These are phyloP conservation scores for Schizochytrium sp. DNA, from an alignment of 108 stramenopile genomes.

Conservation along the genomic window DNA sequence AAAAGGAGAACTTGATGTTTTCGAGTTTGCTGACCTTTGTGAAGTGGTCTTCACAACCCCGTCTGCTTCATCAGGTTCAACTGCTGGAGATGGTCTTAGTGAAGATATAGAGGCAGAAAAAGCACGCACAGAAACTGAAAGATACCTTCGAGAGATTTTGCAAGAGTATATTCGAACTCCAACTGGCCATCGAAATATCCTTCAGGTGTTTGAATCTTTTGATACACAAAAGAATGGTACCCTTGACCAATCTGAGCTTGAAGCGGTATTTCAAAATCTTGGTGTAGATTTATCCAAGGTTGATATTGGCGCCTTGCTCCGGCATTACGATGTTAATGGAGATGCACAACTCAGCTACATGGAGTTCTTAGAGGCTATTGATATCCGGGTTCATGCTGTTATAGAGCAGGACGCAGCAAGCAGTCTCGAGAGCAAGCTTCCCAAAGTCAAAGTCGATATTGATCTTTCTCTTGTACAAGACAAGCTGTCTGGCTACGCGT, in stretches of 20 bases:
- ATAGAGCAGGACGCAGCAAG: neutral
- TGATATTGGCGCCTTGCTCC: neutral
- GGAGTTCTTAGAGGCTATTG: slow-evolving; percentile 28
- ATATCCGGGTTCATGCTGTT: neutral
- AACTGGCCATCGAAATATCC: slow-evolving; percentile 1
- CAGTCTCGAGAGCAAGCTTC: neutral
- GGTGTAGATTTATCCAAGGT: slow-evolving; percentile 44
- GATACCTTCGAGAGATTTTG: slow-evolving; percentile 30
- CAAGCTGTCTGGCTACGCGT: slow-evolving; percentile 1
- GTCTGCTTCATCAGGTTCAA: neutral
- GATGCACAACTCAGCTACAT: slow-evolving; percentile 18
- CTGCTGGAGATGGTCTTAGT: neutral
- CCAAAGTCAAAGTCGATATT: neutral
- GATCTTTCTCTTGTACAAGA: neutral
- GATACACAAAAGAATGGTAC: slow-evolving; percentile 46
- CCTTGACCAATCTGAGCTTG: slow-evolving; percentile 21
- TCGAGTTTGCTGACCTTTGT: slow-evolving; percentile 27
- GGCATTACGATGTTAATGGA: slow-evolving; percentile 20
- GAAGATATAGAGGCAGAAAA: neutral
- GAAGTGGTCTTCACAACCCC: neutral
- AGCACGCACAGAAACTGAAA: neutral
- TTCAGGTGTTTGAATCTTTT: slow-evolving; percentile 45
- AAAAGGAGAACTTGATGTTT: neutral
- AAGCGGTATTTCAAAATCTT: slow-evolving; percentile 24
- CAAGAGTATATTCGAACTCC: slow-evolving; percentile 53